Evolutionary conservation across 352 stramenopile species (phyloP), one percentile per base, ranked within the genome.

Genomic region (Phytopythium aichiense): DNA sequence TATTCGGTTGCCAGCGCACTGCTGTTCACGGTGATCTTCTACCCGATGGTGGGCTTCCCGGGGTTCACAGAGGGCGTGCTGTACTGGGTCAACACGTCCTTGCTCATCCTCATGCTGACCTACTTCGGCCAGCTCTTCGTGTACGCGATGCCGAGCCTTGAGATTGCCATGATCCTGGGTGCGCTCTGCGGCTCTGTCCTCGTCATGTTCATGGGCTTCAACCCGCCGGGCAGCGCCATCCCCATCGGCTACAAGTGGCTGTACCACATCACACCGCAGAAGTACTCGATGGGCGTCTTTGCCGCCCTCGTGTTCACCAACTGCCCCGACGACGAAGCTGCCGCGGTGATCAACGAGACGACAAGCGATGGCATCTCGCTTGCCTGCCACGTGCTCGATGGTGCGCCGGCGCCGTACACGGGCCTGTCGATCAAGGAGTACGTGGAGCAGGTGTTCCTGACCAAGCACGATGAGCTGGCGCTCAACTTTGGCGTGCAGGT

Each of bases 11-110:
- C 54, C 5, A 63, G 49, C 11, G 43, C 37, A 15, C 43, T 73
- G 20, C 8, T 79, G 11, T 79, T 76, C 56, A 67, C 66, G 2
- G 58, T 46, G 22, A 64, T 79, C 25, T 79, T 73, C 46, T 79
- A 61, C 48, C 70, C 70, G 11, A 69, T 73, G 31, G 70, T 76
- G 1, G 72, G 70, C 37, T 71, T 79, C 55, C 63, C 62, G 23
- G 61, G 61, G 49, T 65, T 77, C 22, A 18, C 35, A 1, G 64
- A 59, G 6, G 52, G 30, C 30, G 53, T 77, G 15, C 57, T 72
- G 33, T 78, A 74, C 51, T 76, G 71, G 58, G 28, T 78, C 57
- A 64, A 67, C 33, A 20, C 64, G 7, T 46, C 56, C 7, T 37
- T 73, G n/a, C 45, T 63, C 22, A 48, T 76, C 15, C 54, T 76